Percentiles rank a stretch among this genome's conserved stretches.
These are phyloP conservation scores for Pyricularia grisea DNA, from an alignment of 2,329 filamentous ascomycete species.

Conservation along the genomic window DNA sequence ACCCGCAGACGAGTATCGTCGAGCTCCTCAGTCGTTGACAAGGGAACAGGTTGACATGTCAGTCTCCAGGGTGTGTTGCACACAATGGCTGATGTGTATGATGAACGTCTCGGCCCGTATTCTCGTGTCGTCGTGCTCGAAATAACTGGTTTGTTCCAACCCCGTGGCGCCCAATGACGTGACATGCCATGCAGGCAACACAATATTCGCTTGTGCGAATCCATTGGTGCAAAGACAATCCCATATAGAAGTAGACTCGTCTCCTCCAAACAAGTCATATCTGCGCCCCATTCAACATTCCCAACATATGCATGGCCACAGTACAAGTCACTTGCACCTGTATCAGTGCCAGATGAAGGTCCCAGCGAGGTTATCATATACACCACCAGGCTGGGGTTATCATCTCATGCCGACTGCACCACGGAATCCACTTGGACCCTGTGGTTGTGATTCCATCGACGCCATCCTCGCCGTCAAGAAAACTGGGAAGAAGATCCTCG, in stretches of 20 bases:
- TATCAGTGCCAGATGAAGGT: neutral
- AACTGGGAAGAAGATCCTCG: neutral
- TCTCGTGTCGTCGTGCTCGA: neutral
- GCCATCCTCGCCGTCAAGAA: neutral
- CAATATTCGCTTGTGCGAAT: neutral
- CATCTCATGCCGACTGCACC: neutral
- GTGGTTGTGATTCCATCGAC: neutral
- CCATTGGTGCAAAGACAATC: neutral
- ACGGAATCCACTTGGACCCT: slow-evolving; percentile 1
- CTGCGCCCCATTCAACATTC: neutral
- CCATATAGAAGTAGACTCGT: neutral
- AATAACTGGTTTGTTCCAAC: neutral
- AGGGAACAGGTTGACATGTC: neutral
- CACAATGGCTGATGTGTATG: neutral
- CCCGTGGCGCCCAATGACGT: neutral
- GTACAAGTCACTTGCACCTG: slow-evolving; percentile 1
- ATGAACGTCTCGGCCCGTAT: neutral
- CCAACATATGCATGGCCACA: neutral
- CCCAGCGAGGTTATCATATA: neutral
- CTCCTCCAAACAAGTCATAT: neutral
- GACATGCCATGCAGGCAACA: neutral
- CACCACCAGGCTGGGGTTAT: neutral
- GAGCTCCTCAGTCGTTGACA: neutral
- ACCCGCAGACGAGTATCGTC: no score
- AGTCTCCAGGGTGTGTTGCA: neutral